phyloP scores from a whole-genome alignment of 2,329 filamentous ascomycete genomes.

The Simplicillium aogashimaense region DNA sequence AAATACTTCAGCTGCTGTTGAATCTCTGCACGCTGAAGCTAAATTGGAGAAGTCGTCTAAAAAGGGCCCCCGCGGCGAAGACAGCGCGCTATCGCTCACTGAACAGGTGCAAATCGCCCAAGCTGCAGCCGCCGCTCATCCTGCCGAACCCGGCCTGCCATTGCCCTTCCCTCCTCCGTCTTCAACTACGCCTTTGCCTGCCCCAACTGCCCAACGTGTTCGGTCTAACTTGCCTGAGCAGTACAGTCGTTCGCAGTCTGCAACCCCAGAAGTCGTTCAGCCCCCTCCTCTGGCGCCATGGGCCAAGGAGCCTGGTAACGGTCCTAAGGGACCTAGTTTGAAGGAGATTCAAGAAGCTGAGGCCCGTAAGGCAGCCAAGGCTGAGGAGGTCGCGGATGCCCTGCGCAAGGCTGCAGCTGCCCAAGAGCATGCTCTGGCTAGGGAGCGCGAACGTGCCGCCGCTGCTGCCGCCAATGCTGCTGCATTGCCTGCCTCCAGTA shows the following conservation, averaged over 20 bases:
- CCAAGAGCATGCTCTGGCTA: slow-evolving; percentile 57
- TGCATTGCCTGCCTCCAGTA: slow-evolving; percentile 78
- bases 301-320: slow-evolving; percentile 72
- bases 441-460: slow-evolving; percentile 50
- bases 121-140: slow-evolving; percentile 38
- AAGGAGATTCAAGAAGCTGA: slow-evolving; percentile 97
- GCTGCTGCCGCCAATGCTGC: slow-evolving; percentile 50
- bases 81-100: slow-evolving; percentile 54
- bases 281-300: slow-evolving; percentile 79
- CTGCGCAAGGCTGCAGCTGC: slow-evolving; percentile 70
- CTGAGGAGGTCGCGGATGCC: slow-evolving; percentile 70
- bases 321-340: slow-evolving; percentile 77
- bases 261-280: slow-evolving; percentile 56
- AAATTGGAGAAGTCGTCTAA: slow-evolving; percentile 5
- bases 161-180: slow-evolving; percentile 65
- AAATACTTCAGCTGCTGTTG: slow-evolving; percentile 14
- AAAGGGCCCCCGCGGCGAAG: slow-evolving; percentile 18
- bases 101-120: slow-evolving; percentile 76
- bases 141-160: slow-evolving; percentile 54
- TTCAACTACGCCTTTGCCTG: slow-evolving; percentile 73
- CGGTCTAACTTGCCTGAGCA: slow-evolving; percentile 75
- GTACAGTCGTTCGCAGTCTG: slow-evolving; percentile 61
- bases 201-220: slow-evolving; percentile 78
- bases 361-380: slow-evolving; percentile 83
- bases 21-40: slow-evolving; percentile 6